Evolutionary conservation across 2,329 filamentous ascomycete genomes (phyloP), one percentile per base, ranked within the genome.

Genomic region (Chrysoporthe puriensis): DNA sequence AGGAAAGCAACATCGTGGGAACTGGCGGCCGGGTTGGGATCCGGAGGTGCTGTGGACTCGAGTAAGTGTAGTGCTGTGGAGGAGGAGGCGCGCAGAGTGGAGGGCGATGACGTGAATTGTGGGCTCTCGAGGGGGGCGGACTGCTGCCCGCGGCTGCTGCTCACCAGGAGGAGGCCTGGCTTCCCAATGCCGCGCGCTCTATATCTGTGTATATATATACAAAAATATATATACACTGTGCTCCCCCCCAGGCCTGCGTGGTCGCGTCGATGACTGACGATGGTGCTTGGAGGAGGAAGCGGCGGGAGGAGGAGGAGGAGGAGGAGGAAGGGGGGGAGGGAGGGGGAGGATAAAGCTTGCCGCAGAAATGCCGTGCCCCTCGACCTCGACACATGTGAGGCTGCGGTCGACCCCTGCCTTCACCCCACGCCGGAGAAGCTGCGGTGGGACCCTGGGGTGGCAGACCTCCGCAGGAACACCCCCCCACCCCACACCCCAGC

Each of bases 51-150:
- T 54, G 50, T 54, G 50, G 21, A 60, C 18, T 60, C 57, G 40
- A 60, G 57, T 60, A 44, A 60, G 57, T 44, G 40, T 59, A 42
- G 40, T 43, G 42, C 40, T 40, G 26, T 46, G 42, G 11, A 34
- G 62, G 21, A 43, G 48, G 40, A 43, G 32, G 36, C 36, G 46
- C 40, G 46, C 40, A 21, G 26, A 16, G 62, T 63, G 62, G 62
- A 63, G 46, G 44, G 21, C 34, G 14, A 63, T 63, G 62, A 63
- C 62, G 62, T 63, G 62, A 63, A 63, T 42, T 54, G 62, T 54
- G 62, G 62, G 50, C 11, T 54, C n/a, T 34, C 0, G 1, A 43
- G 9, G 4, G 36, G 16, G 60, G 34, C 11, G 60, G 60, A 52
- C 62, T 63, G 62, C n/a, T 54, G 36, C 50, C 50, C 48, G 48